These are phyloP conservation scores for Boletus subcaerulescens DNA, from an alignment of 768 basidiomycete genomes.

Conservation along the genomic window DNA sequence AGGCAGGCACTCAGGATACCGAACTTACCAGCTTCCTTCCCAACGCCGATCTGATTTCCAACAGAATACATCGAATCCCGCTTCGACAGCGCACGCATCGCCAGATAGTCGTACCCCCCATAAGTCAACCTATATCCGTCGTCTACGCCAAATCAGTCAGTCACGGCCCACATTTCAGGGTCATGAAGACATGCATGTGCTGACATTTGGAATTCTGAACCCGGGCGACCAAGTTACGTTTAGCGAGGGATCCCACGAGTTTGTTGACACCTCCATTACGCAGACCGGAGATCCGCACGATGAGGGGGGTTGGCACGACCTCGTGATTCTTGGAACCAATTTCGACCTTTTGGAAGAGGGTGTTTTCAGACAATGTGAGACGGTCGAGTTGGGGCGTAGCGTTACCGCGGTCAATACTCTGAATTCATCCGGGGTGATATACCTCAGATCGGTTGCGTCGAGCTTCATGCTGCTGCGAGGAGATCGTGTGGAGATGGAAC, in stretches of 20 bases:
- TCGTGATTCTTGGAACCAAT: constrained; percentile 99
- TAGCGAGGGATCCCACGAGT: constrained; percentile 83
- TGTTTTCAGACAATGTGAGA: constrained; percentile 2
- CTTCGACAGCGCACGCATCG: constrained; percentile 90
- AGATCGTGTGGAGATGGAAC: background rate
- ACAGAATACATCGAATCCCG: constrained; percentile 86
- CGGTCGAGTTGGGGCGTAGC: background rate
- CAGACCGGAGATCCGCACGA: constrained; percentile 91
- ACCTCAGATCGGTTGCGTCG: constrained; percentile 91
- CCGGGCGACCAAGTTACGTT: constrained; percentile 84
- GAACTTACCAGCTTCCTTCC: constrained; percentile 87
- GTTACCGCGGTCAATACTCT: constrained; percentile 89
- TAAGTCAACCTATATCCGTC: constrained; percentile 97
- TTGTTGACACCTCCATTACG: constrained; percentile 94
- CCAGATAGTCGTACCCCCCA: constrained; percentile 96
- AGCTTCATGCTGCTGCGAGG: constrained; percentile 70
- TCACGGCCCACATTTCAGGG: background rate
- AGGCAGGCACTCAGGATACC: background rate
- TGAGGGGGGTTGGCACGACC: constrained; percentile 84
- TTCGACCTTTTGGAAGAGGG: constrained; percentile 71
- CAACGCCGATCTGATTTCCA: constrained; percentile 97
- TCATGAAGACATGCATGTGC: constrained; percentile 3
- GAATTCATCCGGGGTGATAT: constrained; percentile 90
- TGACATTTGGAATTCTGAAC: constrained; percentile 93
- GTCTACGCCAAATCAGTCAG: constrained; percentile 48